These are phyloP conservation scores for Ophiostoma triangulosporum DNA, from an alignment of 2,329 filamentous ascomycete genomes.

Conservation along the genomic window DNA sequence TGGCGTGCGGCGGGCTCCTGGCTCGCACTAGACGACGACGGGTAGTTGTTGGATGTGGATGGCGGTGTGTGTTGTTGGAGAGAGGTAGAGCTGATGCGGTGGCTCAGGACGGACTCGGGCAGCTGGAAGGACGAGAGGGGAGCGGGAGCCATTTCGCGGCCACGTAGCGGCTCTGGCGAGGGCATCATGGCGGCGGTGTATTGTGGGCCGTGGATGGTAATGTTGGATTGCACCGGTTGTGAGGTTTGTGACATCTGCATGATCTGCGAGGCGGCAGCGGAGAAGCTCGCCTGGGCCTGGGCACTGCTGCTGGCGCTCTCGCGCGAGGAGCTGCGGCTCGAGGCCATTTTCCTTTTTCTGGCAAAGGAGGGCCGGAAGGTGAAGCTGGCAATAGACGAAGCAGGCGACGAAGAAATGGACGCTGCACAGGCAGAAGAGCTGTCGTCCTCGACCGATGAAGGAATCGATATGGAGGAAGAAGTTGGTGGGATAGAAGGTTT, in stretches of 20 bases:
- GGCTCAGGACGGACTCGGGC: slow-evolving; percentile 55
- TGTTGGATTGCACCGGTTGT: no score
- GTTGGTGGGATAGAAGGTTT: not conserved
- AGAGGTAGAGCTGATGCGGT: slow-evolving; percentile 46
- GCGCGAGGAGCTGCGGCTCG: slow-evolving; percentile 6
- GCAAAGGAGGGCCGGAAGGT: not conserved
- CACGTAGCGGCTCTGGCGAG: slow-evolving; percentile 50
- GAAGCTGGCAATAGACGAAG: slow-evolving; percentile 2
- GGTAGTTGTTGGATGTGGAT: slow-evolving; percentile 14
- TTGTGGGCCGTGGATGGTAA: slow-evolving; percentile 36
- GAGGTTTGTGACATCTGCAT: slow-evolving; percentile 29
- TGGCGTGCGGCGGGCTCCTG: slow-evolving; percentile 27
- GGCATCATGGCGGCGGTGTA: slow-evolving; percentile 51
- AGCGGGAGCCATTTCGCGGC: slow-evolving; percentile 37
- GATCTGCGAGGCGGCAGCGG: not conserved
- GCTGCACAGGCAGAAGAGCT: not conserved
- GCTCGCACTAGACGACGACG: slow-evolving; percentile 39
- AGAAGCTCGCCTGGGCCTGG: not conserved
- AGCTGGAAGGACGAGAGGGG: slow-evolving; percentile 49
- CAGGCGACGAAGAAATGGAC: slow-evolving; percentile 5
- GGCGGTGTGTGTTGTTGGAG: slow-evolving; percentile 36
- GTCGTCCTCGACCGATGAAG: slow-evolving; percentile 4
- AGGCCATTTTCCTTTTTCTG: slow-evolving; percentile 6
- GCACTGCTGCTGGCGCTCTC: not conserved
- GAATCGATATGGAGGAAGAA: slow-evolving; percentile 3